phyloP scores from a whole-genome alignment of 805 yeast species.

The Yarrowia yakushimensis region DNA sequence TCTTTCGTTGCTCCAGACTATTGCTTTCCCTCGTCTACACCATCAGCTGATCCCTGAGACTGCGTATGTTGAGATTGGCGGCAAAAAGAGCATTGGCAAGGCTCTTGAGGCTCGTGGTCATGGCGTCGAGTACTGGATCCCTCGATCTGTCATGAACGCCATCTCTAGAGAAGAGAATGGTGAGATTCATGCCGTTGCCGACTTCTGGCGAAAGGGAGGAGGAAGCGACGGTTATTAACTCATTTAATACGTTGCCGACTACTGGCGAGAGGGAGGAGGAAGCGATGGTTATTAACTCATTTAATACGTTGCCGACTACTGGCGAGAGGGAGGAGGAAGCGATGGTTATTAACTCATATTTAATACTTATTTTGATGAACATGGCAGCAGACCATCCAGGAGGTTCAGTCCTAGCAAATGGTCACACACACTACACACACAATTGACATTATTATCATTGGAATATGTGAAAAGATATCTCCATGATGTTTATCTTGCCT shows the following conservation, averaged over 20 bases:
- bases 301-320: too few relatives aligned
- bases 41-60: slow-evolving; percentile 82
- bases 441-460: too few relatives aligned
- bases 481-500: too few relatives aligned
- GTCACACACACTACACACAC: too few relatives aligned
- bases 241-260: background rate
- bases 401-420: too few relatives aligned
- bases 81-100: slow-evolving; percentile 37
- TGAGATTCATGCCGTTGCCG: slow-evolving; percentile 71
- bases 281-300: too few relatives aligned
- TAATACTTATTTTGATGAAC: too few relatives aligned
- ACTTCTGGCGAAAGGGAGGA: slow-evolving; percentile 86
- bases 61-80: slow-evolving; percentile 57
- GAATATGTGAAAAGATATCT: too few relatives aligned
- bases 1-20: slow-evolving; percentile 58
- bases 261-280: too few relatives aligned
- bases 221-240: slow-evolving; percentile 60
- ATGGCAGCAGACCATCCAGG: too few relatives aligned
- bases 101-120: slow-evolving; percentile 50
- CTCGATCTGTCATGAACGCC: slow-evolving; percentile 59
- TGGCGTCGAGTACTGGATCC: slow-evolving; percentile 41
- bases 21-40: slow-evolving; percentile 79
- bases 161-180: slow-evolving; percentile 42
- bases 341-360: too few relatives aligned
- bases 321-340: too few relatives aligned